Evolutionary conservation across 2,329 filamentous ascomycete genomes (phyloP).

Genomic region (Penicillium brevicompactum): DNA sequence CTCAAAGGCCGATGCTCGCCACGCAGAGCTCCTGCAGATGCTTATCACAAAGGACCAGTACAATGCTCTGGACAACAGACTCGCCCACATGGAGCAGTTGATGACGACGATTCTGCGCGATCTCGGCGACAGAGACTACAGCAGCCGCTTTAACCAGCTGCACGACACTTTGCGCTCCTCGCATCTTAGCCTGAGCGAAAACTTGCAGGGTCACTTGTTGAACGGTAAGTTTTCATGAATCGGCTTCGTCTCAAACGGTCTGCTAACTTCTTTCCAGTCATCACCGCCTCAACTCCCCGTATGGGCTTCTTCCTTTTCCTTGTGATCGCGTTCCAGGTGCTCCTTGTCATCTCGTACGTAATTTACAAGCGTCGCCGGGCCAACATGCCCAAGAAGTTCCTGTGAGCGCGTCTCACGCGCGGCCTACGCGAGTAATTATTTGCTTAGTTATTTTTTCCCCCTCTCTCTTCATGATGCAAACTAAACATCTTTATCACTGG

Average conservation of each 20-base stretch:
- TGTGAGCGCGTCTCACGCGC: constrained; percentile 52
- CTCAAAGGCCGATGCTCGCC: constrained; percentile 54
- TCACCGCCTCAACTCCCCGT: constrained; percentile 56
- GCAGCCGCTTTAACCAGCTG: constrained; percentile 55
- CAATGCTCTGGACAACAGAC: constrained; percentile 46
- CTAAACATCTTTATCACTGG: neutral
- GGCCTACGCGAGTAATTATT: neutral
- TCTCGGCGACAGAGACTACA: constrained; percentile 60
- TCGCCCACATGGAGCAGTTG: constrained; percentile 57
- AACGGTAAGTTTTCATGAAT: constrained; percentile 48
- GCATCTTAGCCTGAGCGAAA: constrained; percentile 55
- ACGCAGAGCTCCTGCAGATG: constrained; percentile 53
- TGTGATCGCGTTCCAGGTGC: constrained; percentile 72
- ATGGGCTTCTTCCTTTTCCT: constrained; percentile 68
- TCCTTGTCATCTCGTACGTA: constrained; percentile 70
- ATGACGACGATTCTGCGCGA: constrained; percentile 56
- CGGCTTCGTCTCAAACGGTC: neutral
- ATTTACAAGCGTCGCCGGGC: constrained; percentile 78
- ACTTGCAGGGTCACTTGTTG: constrained; percentile 53
- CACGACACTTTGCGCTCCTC: constrained; percentile 57
- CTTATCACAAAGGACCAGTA: constrained; percentile 42
- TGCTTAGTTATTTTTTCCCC: neutral
- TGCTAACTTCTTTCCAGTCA: constrained; percentile 43
- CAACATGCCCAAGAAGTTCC: constrained; percentile 85
- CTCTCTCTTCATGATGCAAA: neutral